Percentiles rank a stretch among this genome's conserved stretches.
These are phyloP conservation scores for Cetraspora pellucida DNA, from an alignment of 192 early-diverging fungal genomes.

Conservation along the genomic window DNA sequence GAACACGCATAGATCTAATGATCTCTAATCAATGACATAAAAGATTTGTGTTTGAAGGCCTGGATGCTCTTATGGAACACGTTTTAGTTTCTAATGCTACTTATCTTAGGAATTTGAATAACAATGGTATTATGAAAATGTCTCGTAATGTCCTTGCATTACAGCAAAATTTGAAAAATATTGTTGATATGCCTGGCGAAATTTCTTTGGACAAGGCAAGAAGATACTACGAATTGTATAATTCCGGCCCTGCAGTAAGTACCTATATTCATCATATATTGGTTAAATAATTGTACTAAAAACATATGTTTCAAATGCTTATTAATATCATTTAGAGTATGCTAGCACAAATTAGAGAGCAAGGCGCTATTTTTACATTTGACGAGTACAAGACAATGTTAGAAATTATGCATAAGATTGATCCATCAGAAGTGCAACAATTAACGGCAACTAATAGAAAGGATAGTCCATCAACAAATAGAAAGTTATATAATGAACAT, in stretches of 20 bases:
- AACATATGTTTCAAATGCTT: not conserved
- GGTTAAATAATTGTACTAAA: not conserved
- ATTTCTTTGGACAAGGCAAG: constrained; percentile 69
- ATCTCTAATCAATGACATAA: not conserved
- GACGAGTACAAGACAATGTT: constrained; percentile 82
- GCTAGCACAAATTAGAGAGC: constrained; percentile 60
- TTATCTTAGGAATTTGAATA: constrained; percentile 70
- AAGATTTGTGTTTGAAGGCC: constrained; percentile 83
- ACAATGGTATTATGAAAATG: constrained; percentile 74
- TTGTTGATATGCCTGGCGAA: constrained; percentile 62
- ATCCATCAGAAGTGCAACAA: not conserved
- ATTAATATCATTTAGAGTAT: constrained; percentile 51
- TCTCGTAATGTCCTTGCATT: constrained; percentile 81
- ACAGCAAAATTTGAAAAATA: constrained; percentile 87
- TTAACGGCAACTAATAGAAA: not conserved
- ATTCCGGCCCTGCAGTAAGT: constrained; percentile 55
- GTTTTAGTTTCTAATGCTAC: constrained; percentile 67
- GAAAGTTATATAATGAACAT: constrained; percentile 44
- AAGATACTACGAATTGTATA: constrained; percentile 76
- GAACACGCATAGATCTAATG: not conserved
- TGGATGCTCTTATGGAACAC: constrained; percentile 74
- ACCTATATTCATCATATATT: not conserved
- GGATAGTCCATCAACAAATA: constrained; percentile 24
- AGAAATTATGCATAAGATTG: constrained; percentile 64
- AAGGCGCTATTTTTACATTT: constrained; percentile 65